Conservation (phyloP, 1,139 yeast species). For the Candida sojae region DNA sequence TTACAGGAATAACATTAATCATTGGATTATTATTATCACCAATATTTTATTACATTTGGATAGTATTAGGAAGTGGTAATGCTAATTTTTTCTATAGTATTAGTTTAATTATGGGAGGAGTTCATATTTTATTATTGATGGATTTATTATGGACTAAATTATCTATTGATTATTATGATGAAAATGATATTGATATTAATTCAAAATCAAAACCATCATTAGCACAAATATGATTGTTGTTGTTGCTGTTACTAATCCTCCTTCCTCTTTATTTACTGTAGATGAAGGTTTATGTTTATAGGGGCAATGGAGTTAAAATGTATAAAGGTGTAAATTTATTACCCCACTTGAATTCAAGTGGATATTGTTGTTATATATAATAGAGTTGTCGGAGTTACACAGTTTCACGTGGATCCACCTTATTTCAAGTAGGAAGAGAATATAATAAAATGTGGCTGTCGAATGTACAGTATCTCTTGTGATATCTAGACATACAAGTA, state of each 20-base stretch:
- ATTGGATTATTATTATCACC: conserved; percentile 63
- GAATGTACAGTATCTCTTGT: no score
- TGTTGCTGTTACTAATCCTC: no score
- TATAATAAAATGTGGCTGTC: not conserved
- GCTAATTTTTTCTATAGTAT: conserved; percentile 95
- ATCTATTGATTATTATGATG: conserved; percentile 67
- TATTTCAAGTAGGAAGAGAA: not conserved
- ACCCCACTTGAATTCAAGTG: not conserved
- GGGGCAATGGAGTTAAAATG: not conserved
- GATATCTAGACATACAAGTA: no score
- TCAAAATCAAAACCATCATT: conserved; percentile 28
- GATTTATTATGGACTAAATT: conserved; percentile 86
- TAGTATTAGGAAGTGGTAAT: conserved; percentile 90
- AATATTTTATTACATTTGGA: conserved; percentile 92
- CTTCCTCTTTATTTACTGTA: no score
- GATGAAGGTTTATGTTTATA: no score
- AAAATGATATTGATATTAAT: conserved; percentile 22
- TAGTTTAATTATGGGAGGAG: conserved; percentile 76
- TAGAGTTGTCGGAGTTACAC: not conserved
- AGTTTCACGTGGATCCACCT: not conserved
- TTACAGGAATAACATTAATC: conserved; percentile 40
- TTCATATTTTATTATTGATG: conserved; percentile 65
- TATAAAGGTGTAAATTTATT: not conserved
- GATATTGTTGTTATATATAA: no score
- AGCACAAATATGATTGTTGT: conserved; percentile 35